Conservation (phyloP, 2,329 filamentous ascomycete species). For the Fusarium chaquense region DNA sequence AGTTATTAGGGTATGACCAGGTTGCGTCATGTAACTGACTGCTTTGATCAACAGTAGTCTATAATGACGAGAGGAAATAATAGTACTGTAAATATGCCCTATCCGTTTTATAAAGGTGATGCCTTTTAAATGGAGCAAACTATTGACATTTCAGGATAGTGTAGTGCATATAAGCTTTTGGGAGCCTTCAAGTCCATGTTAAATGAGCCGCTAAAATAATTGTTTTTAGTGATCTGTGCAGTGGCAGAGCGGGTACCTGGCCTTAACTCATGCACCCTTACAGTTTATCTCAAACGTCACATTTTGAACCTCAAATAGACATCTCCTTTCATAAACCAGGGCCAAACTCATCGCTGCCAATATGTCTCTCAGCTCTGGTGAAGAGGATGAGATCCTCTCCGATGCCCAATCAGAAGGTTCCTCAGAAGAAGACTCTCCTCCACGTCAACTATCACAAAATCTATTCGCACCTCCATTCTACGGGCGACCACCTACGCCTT, state of each 20-base stretch:
- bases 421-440: slow-evolving; percentile 54
- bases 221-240: slow-evolving; percentile 1
- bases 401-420: slow-evolving; percentile 52
- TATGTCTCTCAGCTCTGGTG: slow-evolving; percentile 54
- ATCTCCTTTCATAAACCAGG: slow-evolving; percentile 1
- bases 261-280: slow-evolving; percentile 9
- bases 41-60: neutral
- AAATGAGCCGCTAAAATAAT: slow-evolving; percentile 20
- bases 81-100: neutral
- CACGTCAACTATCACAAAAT: slow-evolving; percentile 63
- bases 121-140: neutral
- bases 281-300: slow-evolving; percentile 13
- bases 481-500: slow-evolving; percentile 92
- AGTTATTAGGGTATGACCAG: slow-evolving; percentile 20
- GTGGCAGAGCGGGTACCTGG: slow-evolving; percentile 18
- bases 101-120: neutral
- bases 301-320: slow-evolving; percentile 15
- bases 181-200: slow-evolving; percentile 3
- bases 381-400: slow-evolving; percentile 54
- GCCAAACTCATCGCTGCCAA: neutral
- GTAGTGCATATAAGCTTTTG: slow-evolving; percentile 24
- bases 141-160: neutral
- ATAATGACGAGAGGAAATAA: neutral
- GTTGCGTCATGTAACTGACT: neutral
- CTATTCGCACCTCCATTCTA: slow-evolving; percentile 89